Conservation (phyloP, 1,139 yeast species). For the Protomyces lactucae-debilis region DNA sequence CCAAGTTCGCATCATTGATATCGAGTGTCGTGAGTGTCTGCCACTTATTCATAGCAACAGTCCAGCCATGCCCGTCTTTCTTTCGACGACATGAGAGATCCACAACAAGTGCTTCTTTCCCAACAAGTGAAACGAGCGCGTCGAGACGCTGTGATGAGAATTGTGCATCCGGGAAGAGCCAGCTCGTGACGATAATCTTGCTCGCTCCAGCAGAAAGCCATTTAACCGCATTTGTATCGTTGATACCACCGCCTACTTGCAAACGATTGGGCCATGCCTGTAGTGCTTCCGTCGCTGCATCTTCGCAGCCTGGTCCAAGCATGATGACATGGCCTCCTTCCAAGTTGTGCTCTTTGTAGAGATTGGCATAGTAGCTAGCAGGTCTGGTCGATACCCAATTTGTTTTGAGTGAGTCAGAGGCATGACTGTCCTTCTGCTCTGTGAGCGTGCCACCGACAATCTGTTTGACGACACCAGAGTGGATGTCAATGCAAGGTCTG, state of each 20-base stretch:
- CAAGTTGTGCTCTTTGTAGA: slow-evolving; percentile 57
- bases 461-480: slow-evolving; percentile 90
- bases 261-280: slow-evolving; percentile 61
- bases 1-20: slow-evolving; percentile 53
- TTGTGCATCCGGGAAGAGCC: slow-evolving; percentile 65
- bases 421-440: slow-evolving; percentile 28
- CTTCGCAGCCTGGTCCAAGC: slow-evolving; percentile 77
- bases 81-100: slow-evolving; percentile 53
- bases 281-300: slow-evolving; percentile 74
- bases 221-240: slow-evolving; percentile 57
- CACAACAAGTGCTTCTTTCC: slow-evolving; percentile 39
- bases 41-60: slow-evolving; percentile 97
- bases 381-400: slow-evolving; percentile 78
- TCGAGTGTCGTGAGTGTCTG: slow-evolving; percentile 72
- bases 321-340: slow-evolving; percentile 88
- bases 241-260: slow-evolving; percentile 94
- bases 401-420: slow-evolving; percentile 49
- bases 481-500: slow-evolving; percentile 93
- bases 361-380: slow-evolving; percentile 67
- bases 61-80: slow-evolving; percentile 56
- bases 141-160: slow-evolving; percentile 55
- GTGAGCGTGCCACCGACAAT: slow-evolving; percentile 89
- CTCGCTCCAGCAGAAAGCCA: slow-evolving; percentile 67
- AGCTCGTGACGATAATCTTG: slow-evolving; percentile 78
- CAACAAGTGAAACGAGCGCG: slow-evolving; percentile 50